Base-by-base conservation (phyloP, 2,329 filamentous ascomycete genomes). In the Acephala macrosclerotiorum region DNA sequence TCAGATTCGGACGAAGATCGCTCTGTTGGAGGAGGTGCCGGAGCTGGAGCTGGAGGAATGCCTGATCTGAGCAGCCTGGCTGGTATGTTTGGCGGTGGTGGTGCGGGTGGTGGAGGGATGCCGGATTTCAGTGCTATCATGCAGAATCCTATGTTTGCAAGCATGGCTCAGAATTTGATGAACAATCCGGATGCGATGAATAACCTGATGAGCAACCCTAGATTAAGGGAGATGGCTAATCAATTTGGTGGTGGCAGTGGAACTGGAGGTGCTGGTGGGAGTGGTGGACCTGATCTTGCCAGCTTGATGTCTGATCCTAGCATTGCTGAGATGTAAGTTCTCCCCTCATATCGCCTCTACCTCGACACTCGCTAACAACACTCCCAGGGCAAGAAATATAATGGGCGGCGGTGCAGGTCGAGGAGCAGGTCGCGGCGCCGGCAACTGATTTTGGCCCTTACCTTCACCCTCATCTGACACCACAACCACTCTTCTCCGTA, bases 131-230 rank as follows among this genome's bases (percentile, higher is more conserved):
- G 88, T 70, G 87, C 88, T 69, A 89, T 99, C 78, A 97, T 98
- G 94, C 94, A 84, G 84, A 99, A 98, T 83, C 96, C 96, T 63
- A 98, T 98, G 96, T 97, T 99, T 82, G 89, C 94, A 59, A 92
- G 87, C 81, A 97, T 98, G 94, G 96, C 96, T 4, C 93, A 97
- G 83, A 97, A 93, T 80, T 81, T 99, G 63, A 98, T 98, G 96
- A 93, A 89, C 81, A 97, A 99, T 82, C 96, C 96, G 0, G 92
- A 97, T 11, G 89, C 94, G 83, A 91, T 98, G 88, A 87, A 84
- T 77, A 96, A 94, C 78, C 81, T 99, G 65, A 97, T 99, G 94
- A 93, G 84, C 84, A 98, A 99, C 83, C 96, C 96, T 2, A 87
- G 90, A 68, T 82, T 98, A 68, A 87, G 92, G 64, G 89, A 96